phyloP scores from a whole-genome alignment of 2,329 filamentous ascomycete genomes.

The Fusarium sp. region DNA sequence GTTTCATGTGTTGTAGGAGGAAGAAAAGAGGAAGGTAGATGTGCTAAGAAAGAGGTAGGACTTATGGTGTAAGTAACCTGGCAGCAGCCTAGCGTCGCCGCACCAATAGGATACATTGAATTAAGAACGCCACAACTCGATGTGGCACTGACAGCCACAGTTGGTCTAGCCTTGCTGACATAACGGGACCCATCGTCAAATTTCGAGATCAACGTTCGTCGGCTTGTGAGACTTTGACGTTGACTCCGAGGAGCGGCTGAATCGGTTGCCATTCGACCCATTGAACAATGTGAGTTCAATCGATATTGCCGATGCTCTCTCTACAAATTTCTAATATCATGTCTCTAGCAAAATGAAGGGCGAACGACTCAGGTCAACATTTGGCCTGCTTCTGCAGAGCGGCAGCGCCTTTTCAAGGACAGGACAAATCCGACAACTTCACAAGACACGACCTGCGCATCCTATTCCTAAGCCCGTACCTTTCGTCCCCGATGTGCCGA shows the following conservation, averaged over 20 bases:
- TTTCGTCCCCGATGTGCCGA: conserved; percentile 85
- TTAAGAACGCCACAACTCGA: conserved; percentile 25
- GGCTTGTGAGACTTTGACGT: conserved; percentile 37
- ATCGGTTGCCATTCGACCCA: conserved; percentile 36
- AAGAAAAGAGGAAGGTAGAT: conserved; percentile 32
- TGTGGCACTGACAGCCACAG: conserved; percentile 1
- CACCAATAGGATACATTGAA: conserved; percentile 26
- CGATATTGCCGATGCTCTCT: accelerated
- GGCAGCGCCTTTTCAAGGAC: conserved; percentile 48
- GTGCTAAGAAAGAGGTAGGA: conserved; percentile 34
- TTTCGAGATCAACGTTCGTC: conserved; percentile 45
- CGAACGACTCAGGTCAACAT: conserved; percentile 49
- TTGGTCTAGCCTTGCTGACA: conserved; percentile 49
- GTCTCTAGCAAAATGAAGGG: conserved; percentile 49
- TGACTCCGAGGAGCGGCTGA: conserved; percentile 35
- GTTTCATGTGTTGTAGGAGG: conserved; percentile 26
- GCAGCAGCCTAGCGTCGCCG: conserved; percentile 39
- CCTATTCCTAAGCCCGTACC: conserved; percentile 78
- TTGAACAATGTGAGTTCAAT: conserved; percentile 38
- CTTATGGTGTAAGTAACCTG: neutral
- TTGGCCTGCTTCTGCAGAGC: conserved; percentile 50
- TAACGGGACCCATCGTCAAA: conserved; percentile 47
- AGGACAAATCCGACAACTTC: conserved; percentile 58
- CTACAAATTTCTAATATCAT: conserved; percentile 13
- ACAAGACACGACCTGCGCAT: conserved; percentile 55